These are phyloP conservation scores for Candida chilensis DNA, from an alignment of 805 yeast species.

Conservation along the genomic window DNA sequence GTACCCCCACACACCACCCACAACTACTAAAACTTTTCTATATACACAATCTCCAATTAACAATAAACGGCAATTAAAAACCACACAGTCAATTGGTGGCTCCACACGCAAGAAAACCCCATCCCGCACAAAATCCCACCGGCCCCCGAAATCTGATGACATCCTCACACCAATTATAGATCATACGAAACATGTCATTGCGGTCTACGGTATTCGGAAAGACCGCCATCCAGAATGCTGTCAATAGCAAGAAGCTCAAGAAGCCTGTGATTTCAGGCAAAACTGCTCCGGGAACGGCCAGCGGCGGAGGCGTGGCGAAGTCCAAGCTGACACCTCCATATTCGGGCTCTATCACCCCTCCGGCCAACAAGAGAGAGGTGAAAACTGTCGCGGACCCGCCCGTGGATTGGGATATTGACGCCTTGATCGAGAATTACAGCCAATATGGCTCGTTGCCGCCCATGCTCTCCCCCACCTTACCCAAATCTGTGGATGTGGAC, in stretches of 20 bases:
- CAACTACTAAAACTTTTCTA: neutral
- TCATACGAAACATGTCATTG: slow-evolving; percentile 1
- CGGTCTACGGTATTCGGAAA: slow-evolving; percentile 1
- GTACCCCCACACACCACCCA: no score
- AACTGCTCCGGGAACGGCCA: neutral
- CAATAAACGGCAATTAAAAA: neutral
- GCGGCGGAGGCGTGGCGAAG: no score
- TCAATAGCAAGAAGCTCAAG: neutral
- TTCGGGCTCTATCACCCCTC: no score
- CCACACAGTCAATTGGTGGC: neutral
- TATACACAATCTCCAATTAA: neutral
- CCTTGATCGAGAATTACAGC: slow-evolving; percentile 12
- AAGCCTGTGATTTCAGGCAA: neutral
- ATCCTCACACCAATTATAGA: neutral
- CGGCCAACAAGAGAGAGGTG: neutral
- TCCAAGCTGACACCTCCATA: no score
- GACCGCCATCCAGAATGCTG: slow-evolving; percentile 1
- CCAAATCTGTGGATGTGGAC: neutral
- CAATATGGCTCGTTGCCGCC: slow-evolving; percentile 15
- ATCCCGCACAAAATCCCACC: neutral
- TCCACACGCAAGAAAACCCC: neutral
- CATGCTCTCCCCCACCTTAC: slow-evolving; percentile 13
- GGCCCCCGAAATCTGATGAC: neutral
- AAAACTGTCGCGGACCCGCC: neutral
- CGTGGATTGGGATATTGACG: slow-evolving; percentile 15